A percentile compares a stretch with the other conserved stretches of the same genome.
phyloP scores from a whole-genome alignment of 139 green algal genomes.

The Eudorina sp. region DNA sequence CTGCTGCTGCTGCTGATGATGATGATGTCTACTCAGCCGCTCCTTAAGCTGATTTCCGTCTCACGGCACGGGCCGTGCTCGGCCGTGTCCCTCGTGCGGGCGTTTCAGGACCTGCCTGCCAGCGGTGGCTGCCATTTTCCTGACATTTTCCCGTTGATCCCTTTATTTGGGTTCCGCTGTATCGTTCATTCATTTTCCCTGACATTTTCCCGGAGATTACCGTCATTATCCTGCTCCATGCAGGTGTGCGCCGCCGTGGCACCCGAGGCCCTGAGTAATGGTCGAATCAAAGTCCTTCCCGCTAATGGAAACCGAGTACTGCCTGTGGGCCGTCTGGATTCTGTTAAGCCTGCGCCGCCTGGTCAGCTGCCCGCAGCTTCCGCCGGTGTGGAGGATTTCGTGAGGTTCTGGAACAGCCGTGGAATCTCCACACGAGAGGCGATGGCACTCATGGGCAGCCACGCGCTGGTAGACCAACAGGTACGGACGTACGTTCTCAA shows the following conservation, averaged over 20 bases:
- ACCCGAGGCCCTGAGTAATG: neutral
- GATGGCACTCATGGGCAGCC: slow-evolving; percentile 8
- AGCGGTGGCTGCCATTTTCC: too few relatives aligned
- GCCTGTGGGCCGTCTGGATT: neutral
- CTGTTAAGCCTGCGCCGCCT: neutral
- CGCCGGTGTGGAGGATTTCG: neutral
- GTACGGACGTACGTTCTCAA: neutral
- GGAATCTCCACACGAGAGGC: neutral
- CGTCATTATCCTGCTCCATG: too few relatives aligned
- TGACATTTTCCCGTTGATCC: too few relatives aligned
- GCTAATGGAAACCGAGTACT: neutral
- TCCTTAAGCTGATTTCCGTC: too few relatives aligned
- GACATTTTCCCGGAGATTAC: too few relatives aligned
- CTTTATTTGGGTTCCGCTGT: too few relatives aligned
- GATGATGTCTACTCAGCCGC: too few relatives aligned
- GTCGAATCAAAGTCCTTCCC: neutral
- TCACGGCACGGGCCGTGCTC: too few relatives aligned
- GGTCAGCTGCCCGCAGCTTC: neutral
- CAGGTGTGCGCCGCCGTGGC: slow-evolving; percentile 20
- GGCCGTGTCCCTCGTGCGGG: too few relatives aligned
- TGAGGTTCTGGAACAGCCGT: neutral
- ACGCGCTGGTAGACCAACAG: neutral
- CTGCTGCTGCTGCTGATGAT: too few relatives aligned
- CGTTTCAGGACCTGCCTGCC: too few relatives aligned
- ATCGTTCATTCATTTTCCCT: too few relatives aligned